phyloP scores from a whole-genome alignment of 805 yeast genomes.

The Zygosaccharomyces bisporus region DNA sequence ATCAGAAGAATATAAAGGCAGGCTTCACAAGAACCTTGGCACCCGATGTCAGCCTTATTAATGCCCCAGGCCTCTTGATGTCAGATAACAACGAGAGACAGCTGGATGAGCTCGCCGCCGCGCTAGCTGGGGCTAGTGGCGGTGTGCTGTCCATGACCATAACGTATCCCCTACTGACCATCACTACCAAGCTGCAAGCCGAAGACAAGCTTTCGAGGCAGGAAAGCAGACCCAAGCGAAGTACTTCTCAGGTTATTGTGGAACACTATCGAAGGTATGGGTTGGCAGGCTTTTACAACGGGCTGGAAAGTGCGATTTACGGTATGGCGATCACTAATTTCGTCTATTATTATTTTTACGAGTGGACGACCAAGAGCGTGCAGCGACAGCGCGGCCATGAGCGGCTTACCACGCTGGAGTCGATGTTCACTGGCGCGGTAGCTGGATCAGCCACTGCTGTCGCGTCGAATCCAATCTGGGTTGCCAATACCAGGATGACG shows the following conservation, averaged over 20 bases:
- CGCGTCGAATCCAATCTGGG: slow-evolving; percentile 90
- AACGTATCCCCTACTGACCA: slow-evolving; percentile 84
- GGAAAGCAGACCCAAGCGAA: slow-evolving; percentile 15
- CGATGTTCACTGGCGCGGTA: slow-evolving; percentile 73
- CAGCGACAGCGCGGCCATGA: slow-evolving; percentile 21
- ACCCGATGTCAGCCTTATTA: not conserved
- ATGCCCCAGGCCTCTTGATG: too few relatives aligned
- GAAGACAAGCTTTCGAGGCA: slow-evolving; percentile 23
- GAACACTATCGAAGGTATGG: slow-evolving; percentile 58
- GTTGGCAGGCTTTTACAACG: slow-evolving; percentile 68
- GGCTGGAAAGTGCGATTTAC: slow-evolving; percentile 79
- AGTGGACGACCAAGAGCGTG: slow-evolving; percentile 53
- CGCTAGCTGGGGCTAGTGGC: slow-evolving; percentile 92
- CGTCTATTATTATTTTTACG: slow-evolving; percentile 88
- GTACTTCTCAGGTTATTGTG: slow-evolving; percentile 40
- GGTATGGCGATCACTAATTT: slow-evolving; percentile 87
- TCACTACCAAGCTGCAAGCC: slow-evolving; percentile 82
- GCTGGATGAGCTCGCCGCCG: slow-evolving; percentile 58
- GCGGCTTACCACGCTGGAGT: slow-evolving; percentile 58
- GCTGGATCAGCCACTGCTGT: slow-evolving; percentile 85
- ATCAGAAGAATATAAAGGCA: not conserved
- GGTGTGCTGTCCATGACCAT: slow-evolving; percentile 84
- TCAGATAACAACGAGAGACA: slow-evolving; percentile 14
- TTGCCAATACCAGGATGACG: slow-evolving; percentile 86
- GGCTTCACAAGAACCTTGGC: not conserved